These are phyloP conservation scores for Dryas alaskensis DNA, from an alignment of 306 rosid genomes.

Conservation along the genomic window DNA sequence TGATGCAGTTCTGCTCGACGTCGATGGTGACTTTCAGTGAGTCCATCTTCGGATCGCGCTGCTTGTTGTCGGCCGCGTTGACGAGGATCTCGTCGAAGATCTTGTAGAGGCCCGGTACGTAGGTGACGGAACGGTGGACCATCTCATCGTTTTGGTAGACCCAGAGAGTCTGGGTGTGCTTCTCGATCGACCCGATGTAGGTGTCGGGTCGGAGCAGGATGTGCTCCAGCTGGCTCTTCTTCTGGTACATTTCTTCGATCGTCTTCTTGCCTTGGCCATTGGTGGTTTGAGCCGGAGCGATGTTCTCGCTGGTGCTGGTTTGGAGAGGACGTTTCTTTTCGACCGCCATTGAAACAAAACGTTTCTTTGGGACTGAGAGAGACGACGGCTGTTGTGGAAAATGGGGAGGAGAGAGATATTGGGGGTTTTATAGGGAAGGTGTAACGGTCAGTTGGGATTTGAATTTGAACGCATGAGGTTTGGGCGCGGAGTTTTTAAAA, in stretches of 20 bases:
- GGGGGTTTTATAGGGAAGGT: neutral
- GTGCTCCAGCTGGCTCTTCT: slow-evolving; percentile 92
- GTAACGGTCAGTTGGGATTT: slow-evolving; percentile 40
- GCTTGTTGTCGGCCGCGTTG: slow-evolving; percentile 94
- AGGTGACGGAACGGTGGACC: slow-evolving; percentile 63
- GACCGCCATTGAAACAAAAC: slow-evolving; percentile 43
- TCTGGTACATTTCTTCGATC: slow-evolving; percentile 88
- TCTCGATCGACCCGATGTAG: slow-evolving; percentile 87
- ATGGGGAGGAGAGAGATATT: neutral
- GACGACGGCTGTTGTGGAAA: slow-evolving; percentile 12
- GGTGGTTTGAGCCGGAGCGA: slow-evolving; percentile 25
- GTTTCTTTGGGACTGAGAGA: neutral
- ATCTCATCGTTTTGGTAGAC: slow-evolving; percentile 64
- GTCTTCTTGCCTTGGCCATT: slow-evolving; percentile 39
- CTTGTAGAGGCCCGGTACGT: slow-evolving; percentile 91
- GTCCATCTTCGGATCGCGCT: slow-evolving; percentile 79
- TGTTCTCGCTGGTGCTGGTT: slow-evolving; percentile 55
- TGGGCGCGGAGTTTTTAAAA: slow-evolving; percentile 10
- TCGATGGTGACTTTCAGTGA: slow-evolving; percentile 62
- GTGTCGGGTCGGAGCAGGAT: slow-evolving; percentile 93
- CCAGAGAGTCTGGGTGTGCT: slow-evolving; percentile 84
- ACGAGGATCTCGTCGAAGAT: slow-evolving; percentile 95
- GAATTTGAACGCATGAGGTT: slow-evolving; percentile 23
- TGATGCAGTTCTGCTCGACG: slow-evolving; percentile 48
- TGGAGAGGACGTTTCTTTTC: slow-evolving; percentile 66